Conservation (phyloP, 164 flowering plant genomes). For the Buxus sempervirens region DNA sequence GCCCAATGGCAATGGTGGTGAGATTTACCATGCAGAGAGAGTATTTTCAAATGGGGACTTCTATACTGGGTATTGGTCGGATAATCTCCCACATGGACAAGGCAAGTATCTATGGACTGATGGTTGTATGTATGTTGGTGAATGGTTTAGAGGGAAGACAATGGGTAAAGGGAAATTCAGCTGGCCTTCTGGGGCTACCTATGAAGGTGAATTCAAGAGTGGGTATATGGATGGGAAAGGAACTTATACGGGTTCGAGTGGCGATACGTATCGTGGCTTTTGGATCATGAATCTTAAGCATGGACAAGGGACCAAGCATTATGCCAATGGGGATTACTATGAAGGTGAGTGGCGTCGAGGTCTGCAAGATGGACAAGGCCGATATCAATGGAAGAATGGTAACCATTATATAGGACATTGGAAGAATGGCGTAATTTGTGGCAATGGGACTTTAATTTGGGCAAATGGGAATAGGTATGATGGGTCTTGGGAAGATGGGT, state of each 20-base stretch:
- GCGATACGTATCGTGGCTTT: constrained; percentile 59
- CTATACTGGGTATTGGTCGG: constrained; percentile 76
- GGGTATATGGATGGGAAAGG: constrained; percentile 89
- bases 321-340: constrained; percentile 67
- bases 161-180: constrained; percentile 73
- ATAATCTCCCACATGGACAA: constrained; percentile 53
- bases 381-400: constrained; percentile 68
- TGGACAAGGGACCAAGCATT: constrained; percentile 61
- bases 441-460: constrained; percentile 58
- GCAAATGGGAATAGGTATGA: constrained; percentile 58
- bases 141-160: constrained; percentile 65
- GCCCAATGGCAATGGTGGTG: constrained; percentile 17
- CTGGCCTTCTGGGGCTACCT: constrained; percentile 92
- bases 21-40: constrained; percentile 41
- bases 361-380: constrained; percentile 67
- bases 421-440: constrained; percentile 49
- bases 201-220: constrained; percentile 76
- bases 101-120: constrained; percentile 88
- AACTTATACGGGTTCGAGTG: constrained; percentile 53
- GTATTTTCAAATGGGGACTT: constrained; percentile 63
- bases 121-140: constrained; percentile 91
- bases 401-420: constrained; percentile 60
- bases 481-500: constrained; percentile 68
- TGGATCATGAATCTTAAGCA: constrained; percentile 77
- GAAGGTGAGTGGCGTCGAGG: constrained; percentile 85